Evolutionary conservation across 148 eudicot genomes (phyloP), one percentile per base, ranked within the genome.

Genomic region (Cornus controversa): DNA sequence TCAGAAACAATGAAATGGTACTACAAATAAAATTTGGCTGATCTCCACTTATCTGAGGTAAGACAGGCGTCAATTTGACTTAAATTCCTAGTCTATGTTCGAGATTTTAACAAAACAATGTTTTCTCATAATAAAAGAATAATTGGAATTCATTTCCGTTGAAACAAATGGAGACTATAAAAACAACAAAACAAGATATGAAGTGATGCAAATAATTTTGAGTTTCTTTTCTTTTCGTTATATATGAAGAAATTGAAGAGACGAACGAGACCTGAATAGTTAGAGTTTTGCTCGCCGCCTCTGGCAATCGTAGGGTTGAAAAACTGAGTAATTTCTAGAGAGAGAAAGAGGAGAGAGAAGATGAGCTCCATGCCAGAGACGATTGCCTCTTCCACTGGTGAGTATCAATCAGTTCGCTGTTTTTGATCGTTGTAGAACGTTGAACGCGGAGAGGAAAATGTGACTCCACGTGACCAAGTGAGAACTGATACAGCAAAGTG

Each of bases 251-350:
- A 16, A n/a, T 22, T 13, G 16, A 67, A 6, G 23, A 63, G 66
- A 67, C 57, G 42, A 20, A 50, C 10, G 27, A 45, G 26, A 77
- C 94, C 93, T 84, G 86, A 70, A 34, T 67, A 2, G 69, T 77
- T 76, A 11, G 81, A 68, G 67, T 57, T 74, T 28, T 64, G 74
- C 27, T 73, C 80, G 27, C 84, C 90, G 67, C 92, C 97, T 83
- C 90, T 85, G 73, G 93, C 92, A 47, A 60, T 22, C 66, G 84
- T 82, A 67, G 60, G 81, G 65, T 20, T 45, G 34, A 83, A 37
- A 28, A 85, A 78, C 53, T 78, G 77, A 22, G 73, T 78, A 60
- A 86, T 15, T 50, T 71, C 77, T 65, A 84, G 75, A 84, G 57
- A 72, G 83, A 77, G 67, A 79, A 75, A 50, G 80, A 91, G 67